phyloP scores from a whole-genome alignment of 108 stramenopile genomes.

The Pseudonitzschia delicatissima region DNA sequence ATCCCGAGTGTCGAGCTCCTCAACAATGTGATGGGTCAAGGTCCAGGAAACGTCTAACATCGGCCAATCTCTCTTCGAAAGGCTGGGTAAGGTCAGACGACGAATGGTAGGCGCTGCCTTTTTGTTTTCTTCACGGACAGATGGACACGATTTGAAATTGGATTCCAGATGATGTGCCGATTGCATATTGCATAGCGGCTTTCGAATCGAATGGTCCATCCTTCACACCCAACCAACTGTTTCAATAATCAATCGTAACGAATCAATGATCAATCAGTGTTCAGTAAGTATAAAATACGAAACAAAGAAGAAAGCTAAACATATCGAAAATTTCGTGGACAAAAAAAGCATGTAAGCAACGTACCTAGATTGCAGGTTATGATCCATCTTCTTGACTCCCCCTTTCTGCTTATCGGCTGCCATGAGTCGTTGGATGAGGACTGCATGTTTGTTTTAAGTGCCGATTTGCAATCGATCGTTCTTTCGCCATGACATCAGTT shows the following conservation, averaged over 20 bases:
- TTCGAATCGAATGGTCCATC: slow-evolving; percentile 29
- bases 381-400: slow-evolving; percentile 15
- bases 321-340: neutral
- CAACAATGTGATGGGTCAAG: slow-evolving; percentile 57
- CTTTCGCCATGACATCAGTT: neutral
- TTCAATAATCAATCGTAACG: too few species aligned
- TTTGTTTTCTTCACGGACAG: slow-evolving; percentile 39
- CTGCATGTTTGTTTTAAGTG: slow-evolving; percentile 40
- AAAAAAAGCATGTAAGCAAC: neutral
- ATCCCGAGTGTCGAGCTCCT: slow-evolving; percentile 63
- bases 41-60: slow-evolving; percentile 68
- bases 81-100: slow-evolving; percentile 52
- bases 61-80: slow-evolving; percentile 63
- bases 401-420: slow-evolving; percentile 32
- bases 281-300: neutral
- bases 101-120: slow-evolving; percentile 34
- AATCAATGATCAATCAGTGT: slow-evolving; percentile 10
- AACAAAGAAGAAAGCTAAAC: neutral
- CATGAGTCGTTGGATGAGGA: slow-evolving; percentile 38
- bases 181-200: slow-evolving; percentile 28
- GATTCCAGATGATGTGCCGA: slow-evolving; percentile 43
- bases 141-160: slow-evolving; percentile 49
- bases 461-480: slow-evolving; percentile 9
- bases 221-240: slow-evolving; percentile 32
- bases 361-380: slow-evolving; percentile 23